Evolutionary conservation across 768 basidiomycete genomes (phyloP), one percentile per base, ranked within the genome.

Genomic region (Crassisporium funariophilum): DNA sequence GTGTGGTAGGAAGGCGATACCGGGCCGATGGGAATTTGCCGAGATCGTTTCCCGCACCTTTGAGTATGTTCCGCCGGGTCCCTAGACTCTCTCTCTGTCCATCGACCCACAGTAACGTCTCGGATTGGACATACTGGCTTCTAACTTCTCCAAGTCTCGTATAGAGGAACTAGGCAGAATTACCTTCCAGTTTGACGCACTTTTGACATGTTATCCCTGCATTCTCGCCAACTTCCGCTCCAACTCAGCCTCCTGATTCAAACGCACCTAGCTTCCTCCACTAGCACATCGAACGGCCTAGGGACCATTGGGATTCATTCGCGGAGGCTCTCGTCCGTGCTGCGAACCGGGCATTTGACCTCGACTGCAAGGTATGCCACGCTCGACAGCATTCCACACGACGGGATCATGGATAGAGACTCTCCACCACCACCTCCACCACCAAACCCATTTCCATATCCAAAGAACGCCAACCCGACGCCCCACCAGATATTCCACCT

Each of bases 401-500:
- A 41, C 16, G 21, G 46, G 16, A 34, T 33, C 17, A 13, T 34
- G 27, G 19, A 4, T 7, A 39, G 17, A 11, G 25, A 34, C 5
- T 39, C 20, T 10, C 20, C 40, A 33, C 36, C 37, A 7, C 16
- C 29, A 19, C 40, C 22, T 17, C 40, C 47, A 35, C 38, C n/a
- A 24, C 55, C 56, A 34, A 50, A 53, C 15, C 54, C 49, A 2
- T 67, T 52, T 38, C 79, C 82, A 0, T 88, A 78, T 43, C 86
- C 86, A 0, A 57, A 53, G 4, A 64, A 78, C 46, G 50, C 73
- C 0, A 72, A 72, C 38, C 86, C 86, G 9, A 79, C 82, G 1
- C 83, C 86, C 1, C 71, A 84, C 62, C 81, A 89, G 63, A 86
- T 89, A 44, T 89, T 89, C 59, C 86, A 87, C 57, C 73, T 89